Evolutionary conservation across 768 basidiomycete species (phyloP), one percentile per base, ranked within the genome.

Genomic region (Tephrocybe sp.): DNA sequence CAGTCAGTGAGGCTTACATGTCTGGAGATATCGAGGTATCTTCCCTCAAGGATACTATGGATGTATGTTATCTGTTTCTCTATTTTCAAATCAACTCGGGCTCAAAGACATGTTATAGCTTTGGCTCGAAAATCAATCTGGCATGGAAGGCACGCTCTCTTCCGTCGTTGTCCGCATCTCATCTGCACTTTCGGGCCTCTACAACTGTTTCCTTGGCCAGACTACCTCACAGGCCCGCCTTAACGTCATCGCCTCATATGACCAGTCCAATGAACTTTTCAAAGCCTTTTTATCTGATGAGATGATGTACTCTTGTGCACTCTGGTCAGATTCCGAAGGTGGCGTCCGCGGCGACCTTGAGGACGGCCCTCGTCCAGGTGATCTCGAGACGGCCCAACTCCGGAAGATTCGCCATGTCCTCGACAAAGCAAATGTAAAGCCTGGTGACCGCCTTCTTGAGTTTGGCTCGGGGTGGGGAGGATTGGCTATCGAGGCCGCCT

Each of bases 281-380:
- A 84, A 89, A 75, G 81, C 87, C 39, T 88, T 92, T 74, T 72
- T 93, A 19, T 88, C 86, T 56, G 75, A 80, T 47, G 92, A 95
- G 67, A 95, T 96, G 93, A 95, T 92, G 82, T 96, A 94, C 68
- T 93, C 91, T 0, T 92, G 91, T 64, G 93, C 82, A 1, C 77
- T 95, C 46, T 96, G 89, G 85, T 73, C 72, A 41, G 80, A 85
- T n/a, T 73, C 83, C 9, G 90, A 95, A 62, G 86, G 84, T 50
- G 93, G 92, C 43, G 77, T 93, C 46, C 77, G 83, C 36, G 87
- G 85, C 0, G 88, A 90, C 64, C 69, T 89, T 35, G 72, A 72
- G 27, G 64, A 66, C 47, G 78, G 79, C n/a, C 78, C 78, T 18
- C 74, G 67, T 35, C 72, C 77, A 21, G 82, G 83, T 19, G 89